Evolutionary conservation across 108 stramenopile genomes (phyloP).

Genomic region (Pseudonitzschia delicatissima): DNA sequence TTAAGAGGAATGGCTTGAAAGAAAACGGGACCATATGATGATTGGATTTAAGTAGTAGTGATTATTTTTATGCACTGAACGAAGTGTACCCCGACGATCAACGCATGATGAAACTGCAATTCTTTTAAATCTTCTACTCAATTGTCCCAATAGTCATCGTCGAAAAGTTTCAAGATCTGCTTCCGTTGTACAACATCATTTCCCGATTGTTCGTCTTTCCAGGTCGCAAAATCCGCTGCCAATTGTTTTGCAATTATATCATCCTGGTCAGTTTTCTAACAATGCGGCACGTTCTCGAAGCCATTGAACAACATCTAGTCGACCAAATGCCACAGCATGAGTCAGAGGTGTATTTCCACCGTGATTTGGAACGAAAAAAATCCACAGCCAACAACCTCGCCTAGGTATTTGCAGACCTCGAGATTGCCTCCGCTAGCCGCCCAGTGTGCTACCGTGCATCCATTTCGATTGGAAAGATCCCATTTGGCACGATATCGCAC

Average conservation of each 20-base stretch:
- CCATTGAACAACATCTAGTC: constrained; percentile 62
- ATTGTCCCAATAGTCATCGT: constrained; percentile 29
- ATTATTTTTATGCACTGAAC: no score
- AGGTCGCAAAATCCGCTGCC: constrained; percentile 47
- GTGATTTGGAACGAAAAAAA: constrained; percentile 64
- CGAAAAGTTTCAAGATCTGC: constrained; percentile 45
- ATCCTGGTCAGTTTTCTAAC: constrained; percentile 13
- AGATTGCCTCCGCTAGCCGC: constrained; percentile 50
- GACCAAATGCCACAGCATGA: constrained; percentile 79
- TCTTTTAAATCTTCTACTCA: constrained; percentile 1
- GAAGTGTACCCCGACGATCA: background rate
- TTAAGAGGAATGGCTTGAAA: constrained; percentile 8
- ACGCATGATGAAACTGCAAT: background rate
- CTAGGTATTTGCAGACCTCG: constrained; percentile 68
- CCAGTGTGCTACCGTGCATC: constrained; percentile 84
- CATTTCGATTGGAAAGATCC: constrained; percentile 61
- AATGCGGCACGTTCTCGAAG: constrained; percentile 40
- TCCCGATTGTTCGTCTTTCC: constrained; percentile 28
- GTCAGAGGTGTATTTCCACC: constrained; percentile 77
- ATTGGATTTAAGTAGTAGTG: no score
- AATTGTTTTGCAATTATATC: constrained; percentile 32
- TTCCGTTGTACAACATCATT: constrained; percentile 32
- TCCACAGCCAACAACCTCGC: constrained; percentile 53
- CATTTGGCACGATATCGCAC: constrained; percentile 61
- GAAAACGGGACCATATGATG: constrained; percentile 16